Evolutionary conservation across 345 rosid genomes (phyloP).

Genomic region (Populus alba): DNA sequence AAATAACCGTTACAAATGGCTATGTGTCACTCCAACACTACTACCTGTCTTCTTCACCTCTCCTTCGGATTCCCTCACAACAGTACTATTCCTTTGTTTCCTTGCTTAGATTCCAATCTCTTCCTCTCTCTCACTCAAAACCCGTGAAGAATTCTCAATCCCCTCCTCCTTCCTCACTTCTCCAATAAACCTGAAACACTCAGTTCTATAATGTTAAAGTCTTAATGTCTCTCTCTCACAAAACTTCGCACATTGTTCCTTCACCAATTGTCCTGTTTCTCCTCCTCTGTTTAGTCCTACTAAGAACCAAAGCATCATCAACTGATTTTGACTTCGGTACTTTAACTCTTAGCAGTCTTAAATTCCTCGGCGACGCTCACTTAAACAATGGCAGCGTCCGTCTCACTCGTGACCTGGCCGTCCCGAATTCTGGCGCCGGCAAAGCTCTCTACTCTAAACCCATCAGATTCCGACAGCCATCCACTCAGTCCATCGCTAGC

Average conservation of each 20-base stretch:
- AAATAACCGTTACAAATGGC: conserved; percentile 41
- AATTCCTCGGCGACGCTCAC: conserved; percentile 91
- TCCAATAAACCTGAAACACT: background rate
- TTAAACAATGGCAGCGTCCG: conserved; percentile 68
- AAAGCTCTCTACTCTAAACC: conserved; percentile 72
- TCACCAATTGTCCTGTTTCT: conserved; percentile 19
- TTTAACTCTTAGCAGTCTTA: conserved; percentile 61
- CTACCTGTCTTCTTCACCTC: conserved; percentile 57
- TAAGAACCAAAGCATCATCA: conserved; percentile 22
- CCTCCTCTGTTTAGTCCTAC: conserved; percentile 35
- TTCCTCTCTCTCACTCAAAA: conserved; percentile 24
- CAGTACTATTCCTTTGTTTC: conserved; percentile 22
- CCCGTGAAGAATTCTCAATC: conserved; percentile 26
- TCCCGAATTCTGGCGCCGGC: conserved; percentile 84
- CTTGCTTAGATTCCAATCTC: conserved; percentile 12
- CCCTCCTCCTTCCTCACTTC: conserved; percentile 18
- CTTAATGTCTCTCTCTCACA: conserved; percentile 21
- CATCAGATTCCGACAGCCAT: conserved; percentile 63
- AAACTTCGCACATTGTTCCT: conserved; percentile 17
- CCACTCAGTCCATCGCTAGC: conserved; percentile 48
- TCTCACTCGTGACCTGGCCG: conserved; percentile 82
- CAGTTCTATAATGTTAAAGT: conserved; percentile 18
- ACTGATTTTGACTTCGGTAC: conserved; percentile 74
- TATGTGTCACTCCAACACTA: conserved; percentile 50
- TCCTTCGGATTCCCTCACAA: conserved; percentile 33